A percentile compares a stretch with the other conserved stretches of the same genome.
These are phyloP conservation scores for Kickxella alabastrina DNA, from an alignment of 192 early-diverging fungal genomes.

Conservation along the genomic window DNA sequence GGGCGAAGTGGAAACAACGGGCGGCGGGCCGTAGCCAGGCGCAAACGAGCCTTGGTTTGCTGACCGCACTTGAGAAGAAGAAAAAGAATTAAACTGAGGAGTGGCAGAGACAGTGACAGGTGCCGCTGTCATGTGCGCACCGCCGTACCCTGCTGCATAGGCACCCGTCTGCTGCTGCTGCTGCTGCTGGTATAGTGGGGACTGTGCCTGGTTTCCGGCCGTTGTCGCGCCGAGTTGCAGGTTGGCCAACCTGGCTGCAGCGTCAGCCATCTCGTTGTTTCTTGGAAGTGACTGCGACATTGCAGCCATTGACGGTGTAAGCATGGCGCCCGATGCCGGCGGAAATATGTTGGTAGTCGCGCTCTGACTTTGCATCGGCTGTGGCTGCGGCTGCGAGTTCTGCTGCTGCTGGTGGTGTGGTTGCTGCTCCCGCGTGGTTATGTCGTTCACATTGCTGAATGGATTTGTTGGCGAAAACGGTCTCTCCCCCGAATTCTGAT, in stretches of 20 bases:
- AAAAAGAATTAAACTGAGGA: too few relatives aligned
- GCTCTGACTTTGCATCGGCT: not conserved
- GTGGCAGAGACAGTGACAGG: slow-evolving; percentile 4
- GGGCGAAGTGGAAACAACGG: too few relatives aligned
- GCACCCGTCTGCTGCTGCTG: not conserved
- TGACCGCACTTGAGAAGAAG: too few relatives aligned
- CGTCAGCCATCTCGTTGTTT: slow-evolving; percentile 19
- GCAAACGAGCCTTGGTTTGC: slow-evolving; percentile 33
- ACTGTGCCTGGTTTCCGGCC: slow-evolving; percentile 2
- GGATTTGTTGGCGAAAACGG: slow-evolving; percentile 47
- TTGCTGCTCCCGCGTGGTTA: slow-evolving; percentile 6
- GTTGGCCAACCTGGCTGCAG: slow-evolving; percentile 37
- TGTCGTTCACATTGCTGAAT: slow-evolving; percentile 31
- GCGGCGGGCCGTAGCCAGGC: slow-evolving; percentile 46
- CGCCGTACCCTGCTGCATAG: slow-evolving; percentile 16
- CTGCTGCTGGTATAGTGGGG: slow-evolving; percentile 10
- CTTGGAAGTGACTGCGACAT: not conserved
- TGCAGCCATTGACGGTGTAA: too few relatives aligned
- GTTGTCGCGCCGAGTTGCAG: slow-evolving; percentile 27
- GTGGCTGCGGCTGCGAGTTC: not conserved
- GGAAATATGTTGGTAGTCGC: slow-evolving; percentile 1
- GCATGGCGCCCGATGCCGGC: slow-evolving; percentile 1
- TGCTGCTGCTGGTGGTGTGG: slow-evolving; percentile 1
- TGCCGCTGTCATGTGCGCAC: slow-evolving; percentile 18
- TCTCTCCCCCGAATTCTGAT: not conserved